These are phyloP conservation scores for Rhytidiadelphus loreus DNA, from an alignment of 225 moss, liverwort and hornwort genomes.

Conservation along the genomic window DNA sequence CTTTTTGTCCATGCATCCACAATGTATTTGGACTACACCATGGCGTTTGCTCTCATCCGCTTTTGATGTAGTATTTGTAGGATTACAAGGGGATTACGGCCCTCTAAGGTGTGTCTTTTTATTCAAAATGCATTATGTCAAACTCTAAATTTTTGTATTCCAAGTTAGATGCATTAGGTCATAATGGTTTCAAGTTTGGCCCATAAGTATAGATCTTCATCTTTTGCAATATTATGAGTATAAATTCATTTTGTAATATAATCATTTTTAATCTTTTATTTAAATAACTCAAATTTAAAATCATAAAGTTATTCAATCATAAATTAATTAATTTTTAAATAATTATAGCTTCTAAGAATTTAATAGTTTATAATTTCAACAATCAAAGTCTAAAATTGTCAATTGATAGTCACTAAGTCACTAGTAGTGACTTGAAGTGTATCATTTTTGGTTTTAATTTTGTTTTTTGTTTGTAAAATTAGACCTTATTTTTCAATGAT, in stretches of 20 bases:
- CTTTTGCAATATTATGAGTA: not conserved
- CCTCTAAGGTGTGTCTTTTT: too few relatives aligned
- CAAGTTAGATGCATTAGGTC: rapidly evolving
- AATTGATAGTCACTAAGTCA: not conserved
- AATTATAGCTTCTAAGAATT: not conserved
- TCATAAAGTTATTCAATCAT: rapidly evolving
- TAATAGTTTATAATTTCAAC: not conserved
- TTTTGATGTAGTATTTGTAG: not conserved
- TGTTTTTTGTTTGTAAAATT: not conserved
- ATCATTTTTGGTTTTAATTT: not conserved
- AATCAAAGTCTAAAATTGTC: not conserved
- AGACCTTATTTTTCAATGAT: not conserved
- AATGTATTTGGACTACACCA: not conserved
- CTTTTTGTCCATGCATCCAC: not conserved
- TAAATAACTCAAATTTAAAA: too few relatives aligned
- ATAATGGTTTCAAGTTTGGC: not conserved
- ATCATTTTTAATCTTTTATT: rapidly evolving
- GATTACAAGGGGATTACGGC: not conserved
- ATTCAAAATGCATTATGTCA: too few relatives aligned
- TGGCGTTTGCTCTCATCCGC: not conserved
- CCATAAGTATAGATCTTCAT: rapidly evolving
- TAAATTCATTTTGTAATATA: not conserved
- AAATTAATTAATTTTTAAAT: not conserved
- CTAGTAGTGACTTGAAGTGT: not conserved
- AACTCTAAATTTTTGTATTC: not conserved